Conservation (phyloP, 2,329 filamentous ascomycete species). For the Coleophoma crateriformis region DNA sequence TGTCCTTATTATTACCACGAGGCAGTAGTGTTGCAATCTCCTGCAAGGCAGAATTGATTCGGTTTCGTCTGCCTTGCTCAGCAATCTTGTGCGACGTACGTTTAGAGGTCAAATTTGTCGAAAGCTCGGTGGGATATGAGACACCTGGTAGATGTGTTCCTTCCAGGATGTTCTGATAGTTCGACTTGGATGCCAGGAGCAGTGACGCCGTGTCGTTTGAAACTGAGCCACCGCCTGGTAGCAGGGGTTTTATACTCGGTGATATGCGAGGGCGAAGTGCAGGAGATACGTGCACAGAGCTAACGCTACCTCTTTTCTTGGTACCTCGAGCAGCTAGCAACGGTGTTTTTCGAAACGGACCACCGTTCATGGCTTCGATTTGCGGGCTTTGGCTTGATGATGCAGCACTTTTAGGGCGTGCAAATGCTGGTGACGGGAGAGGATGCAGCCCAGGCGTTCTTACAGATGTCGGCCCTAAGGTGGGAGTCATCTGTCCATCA, state of each 20-base stretch:
- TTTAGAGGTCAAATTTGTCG: conserved; percentile 92
- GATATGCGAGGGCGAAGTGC: conserved; percentile 86
- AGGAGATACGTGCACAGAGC: conserved; percentile 75
- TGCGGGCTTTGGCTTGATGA: conserved; percentile 46
- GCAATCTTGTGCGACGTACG: conserved; percentile 97
- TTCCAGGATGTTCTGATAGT: conserved; percentile 96
- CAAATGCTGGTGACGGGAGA: conserved; percentile 38
- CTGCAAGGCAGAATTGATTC: conserved; percentile 89
- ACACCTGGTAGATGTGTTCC: conserved; percentile 87
- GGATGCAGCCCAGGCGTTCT: conserved; percentile 30
- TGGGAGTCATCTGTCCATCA: conserved; percentile 48
- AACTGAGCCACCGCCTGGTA: conserved; percentile 56
- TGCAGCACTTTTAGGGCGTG: conserved; percentile 28
- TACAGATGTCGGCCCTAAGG: conserved; percentile 33
- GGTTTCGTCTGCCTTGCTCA: conserved; percentile 89
- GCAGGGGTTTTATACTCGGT: conserved; percentile 85
- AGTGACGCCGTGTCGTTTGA: conserved; percentile 60
- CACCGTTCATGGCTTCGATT: conserved; percentile 43
- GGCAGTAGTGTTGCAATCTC: conserved; percentile 89
- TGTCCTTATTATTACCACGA: conserved; percentile 36
- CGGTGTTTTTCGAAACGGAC: conserved; percentile 43
- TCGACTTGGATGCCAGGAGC: conserved; percentile 87
- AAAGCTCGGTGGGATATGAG: conserved; percentile 83
- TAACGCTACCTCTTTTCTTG: conserved; percentile 65
- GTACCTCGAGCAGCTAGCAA: conserved; percentile 46